Conservation (phyloP, 192 early-diverging fungal species). For the Podila epicladia region DNA sequence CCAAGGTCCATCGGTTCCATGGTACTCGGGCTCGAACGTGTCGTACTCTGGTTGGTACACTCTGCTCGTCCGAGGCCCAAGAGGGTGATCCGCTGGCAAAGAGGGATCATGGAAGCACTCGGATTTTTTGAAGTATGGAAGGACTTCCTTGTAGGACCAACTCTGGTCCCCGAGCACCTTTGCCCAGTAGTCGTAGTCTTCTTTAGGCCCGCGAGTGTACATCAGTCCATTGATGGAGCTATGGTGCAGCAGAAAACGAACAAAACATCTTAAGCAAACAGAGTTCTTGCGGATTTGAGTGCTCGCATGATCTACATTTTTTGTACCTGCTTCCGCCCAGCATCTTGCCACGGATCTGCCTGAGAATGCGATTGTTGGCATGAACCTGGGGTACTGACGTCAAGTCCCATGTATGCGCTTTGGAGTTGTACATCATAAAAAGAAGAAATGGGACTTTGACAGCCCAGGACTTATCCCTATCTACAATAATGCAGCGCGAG, state of each 20-base stretch:
- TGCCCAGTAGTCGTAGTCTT: slow-evolving; percentile 17
- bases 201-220: slow-evolving; percentile 15
- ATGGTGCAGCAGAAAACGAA: not conserved
- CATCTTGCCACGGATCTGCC: slow-evolving; percentile 12
- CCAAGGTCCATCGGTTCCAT: slow-evolving; percentile 36
- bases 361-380: slow-evolving; percentile 13
- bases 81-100: not conserved
- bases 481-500: too few species aligned
- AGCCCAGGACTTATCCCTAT: not conserved
- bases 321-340: slow-evolving; percentile 25
- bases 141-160: slow-evolving; percentile 39
- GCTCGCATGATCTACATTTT: too few species aligned
- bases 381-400: slow-evolving; percentile 9
- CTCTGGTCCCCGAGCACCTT: slow-evolving; percentile 15
- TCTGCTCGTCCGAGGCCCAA: slow-evolving; percentile 3
- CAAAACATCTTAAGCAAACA: not conserved
- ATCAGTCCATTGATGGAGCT: slow-evolving; percentile 13
- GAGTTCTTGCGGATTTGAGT: not conserved
- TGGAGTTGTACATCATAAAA: too few species aligned
- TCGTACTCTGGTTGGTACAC: slow-evolving; percentile 7
- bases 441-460: not conserved
- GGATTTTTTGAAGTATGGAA: slow-evolving; percentile 33
- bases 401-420: too few species aligned
- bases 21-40: slow-evolving; percentile 12
- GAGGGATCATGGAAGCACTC: slow-evolving; percentile 1